These are phyloP conservation scores for Fraxinus pennsylvanica DNA, from an alignment of 257 asterid genomes.

Conservation along the genomic window DNA sequence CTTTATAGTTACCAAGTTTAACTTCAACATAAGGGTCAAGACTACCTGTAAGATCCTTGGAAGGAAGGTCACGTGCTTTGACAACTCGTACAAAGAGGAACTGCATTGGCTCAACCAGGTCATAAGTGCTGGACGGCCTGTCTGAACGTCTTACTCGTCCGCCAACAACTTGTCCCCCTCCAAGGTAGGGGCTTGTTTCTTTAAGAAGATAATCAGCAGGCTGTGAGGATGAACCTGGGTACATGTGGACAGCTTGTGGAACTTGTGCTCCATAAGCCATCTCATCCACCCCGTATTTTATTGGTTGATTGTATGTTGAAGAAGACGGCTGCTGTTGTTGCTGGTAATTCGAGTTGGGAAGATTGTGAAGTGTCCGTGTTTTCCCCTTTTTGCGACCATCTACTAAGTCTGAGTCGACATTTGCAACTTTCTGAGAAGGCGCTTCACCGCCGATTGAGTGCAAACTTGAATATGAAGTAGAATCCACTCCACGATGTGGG, in stretches of 20 bases:
- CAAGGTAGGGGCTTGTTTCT: slow-evolving; percentile 86
- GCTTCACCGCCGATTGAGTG: slow-evolving; percentile 37
- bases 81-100: slow-evolving; percentile 86
- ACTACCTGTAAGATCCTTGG: slow-evolving; percentile 69
- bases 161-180: slow-evolving; percentile 75
- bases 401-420: slow-evolving; percentile 21
- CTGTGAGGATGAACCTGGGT: slow-evolving; percentile 52
- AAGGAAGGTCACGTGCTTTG: slow-evolving; percentile 75
- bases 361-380: slow-evolving; percentile 47
- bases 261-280: slow-evolving; percentile 57
- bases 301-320: slow-evolving; percentile 35
- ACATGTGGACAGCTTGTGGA: slow-evolving; percentile 42
- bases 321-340: slow-evolving; percentile 38
- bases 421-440: slow-evolving; percentile 31
- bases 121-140: slow-evolving; percentile 59
- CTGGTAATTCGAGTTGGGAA: slow-evolving; percentile 46
- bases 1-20: slow-evolving; percentile 83
- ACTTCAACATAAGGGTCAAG: slow-evolving; percentile 92
- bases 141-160: slow-evolving; percentile 64
- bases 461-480: slow-evolving; percentile 38
- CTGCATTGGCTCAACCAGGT: slow-evolving; percentile 92
- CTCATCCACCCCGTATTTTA: slow-evolving; percentile 45
- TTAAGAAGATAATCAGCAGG: slow-evolving; percentile 63
- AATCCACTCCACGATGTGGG: slow-evolving; percentile 43
- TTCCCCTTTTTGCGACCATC: slow-evolving; percentile 43